Base-by-base conservation (phyloP, 768 basidiomycete genomes). In the Candolleomyces eurysporus region DNA sequence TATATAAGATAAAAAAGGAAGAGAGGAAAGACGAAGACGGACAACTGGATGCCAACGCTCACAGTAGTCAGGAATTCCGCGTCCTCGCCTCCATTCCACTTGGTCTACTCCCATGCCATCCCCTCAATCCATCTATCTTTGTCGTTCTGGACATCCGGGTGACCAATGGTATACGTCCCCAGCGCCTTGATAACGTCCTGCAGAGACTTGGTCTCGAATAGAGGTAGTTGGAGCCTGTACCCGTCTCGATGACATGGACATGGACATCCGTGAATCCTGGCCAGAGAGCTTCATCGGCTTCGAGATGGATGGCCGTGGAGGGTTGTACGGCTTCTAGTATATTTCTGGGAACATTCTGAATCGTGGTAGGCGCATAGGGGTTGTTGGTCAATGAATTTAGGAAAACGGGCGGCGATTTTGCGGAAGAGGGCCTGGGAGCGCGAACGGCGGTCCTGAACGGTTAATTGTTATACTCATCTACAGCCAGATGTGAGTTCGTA, bases 41-140 rank as follows among this genome's bases (percentile, higher is more conserved):
- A 31, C 2, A 21, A 63, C 2, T 7, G 48, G 42, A 69, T n/a
- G n/a, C n/a, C n/a, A n/a, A n/a, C n/a, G n/a, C 81, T 30, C 66
- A 92, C 93, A 1, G 91, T 87, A 36, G 82, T 86, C 2, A 94
- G 94, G 64, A 93, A 95, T 22, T 78, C 69, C 9, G 77, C 71
- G 11, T 76, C 79, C 7, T 79, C 64, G 14, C 52, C 52, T 17
- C 32, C 26, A 39, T 54, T 54, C 91, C 91, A 93, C 60, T 82
- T 80, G 1, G 90, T 96, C 73, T 98, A 94, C 68, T 98, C 92
- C 95, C 96, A 98, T 5, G 96, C 96, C 78, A 90, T 84, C 11
- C 94, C 95, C 65, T 87, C 78, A 46, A 97, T 84, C 92, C 93
- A 97, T 5, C 68, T 75, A 3, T 79, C 75, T 3, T 74, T 76